Evolutionary conservation across 108 stramenopile species (phyloP).

Genomic region (Pseudonitzschia delicatissima): DNA sequence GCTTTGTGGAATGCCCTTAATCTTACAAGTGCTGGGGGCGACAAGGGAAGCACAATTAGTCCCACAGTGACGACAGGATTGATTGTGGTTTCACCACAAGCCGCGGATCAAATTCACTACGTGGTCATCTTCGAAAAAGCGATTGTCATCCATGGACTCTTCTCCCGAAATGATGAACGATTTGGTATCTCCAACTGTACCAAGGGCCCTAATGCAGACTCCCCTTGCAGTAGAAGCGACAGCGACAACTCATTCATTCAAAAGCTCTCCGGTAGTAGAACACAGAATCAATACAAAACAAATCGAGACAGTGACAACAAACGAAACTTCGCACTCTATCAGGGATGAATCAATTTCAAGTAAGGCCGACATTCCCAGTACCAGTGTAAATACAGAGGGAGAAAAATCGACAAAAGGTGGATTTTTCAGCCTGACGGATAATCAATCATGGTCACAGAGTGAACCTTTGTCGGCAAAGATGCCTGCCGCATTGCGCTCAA

Average conservation of each 20-base stretch:
- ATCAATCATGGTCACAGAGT: not conserved
- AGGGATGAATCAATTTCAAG: not conserved
- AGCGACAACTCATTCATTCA: not conserved
- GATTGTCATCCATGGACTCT: not conserved
- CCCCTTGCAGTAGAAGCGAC: not conserved
- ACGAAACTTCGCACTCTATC: not conserved
- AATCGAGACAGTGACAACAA: too few relatives aligned
- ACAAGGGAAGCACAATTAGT: not conserved
- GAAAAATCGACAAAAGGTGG: conserved; percentile 17
- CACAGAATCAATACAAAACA: not conserved
- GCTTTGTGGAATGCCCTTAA: conserved; percentile 28
- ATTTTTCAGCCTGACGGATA: conserved; percentile 31
- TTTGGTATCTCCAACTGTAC: conserved; percentile 2
- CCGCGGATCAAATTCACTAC: conserved; percentile 23
- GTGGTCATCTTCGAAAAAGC: conserved; percentile 12
- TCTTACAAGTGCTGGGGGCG: conserved; percentile 12
- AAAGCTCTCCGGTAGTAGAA: not conserved
- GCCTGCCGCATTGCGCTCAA: conserved; percentile 2
- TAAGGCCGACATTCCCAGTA: not conserved
- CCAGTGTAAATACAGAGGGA: not conserved
- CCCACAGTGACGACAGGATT: conserved; percentile 20
- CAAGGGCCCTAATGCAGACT: conserved; percentile 6
- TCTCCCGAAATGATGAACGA: not conserved
- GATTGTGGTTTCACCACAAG: conserved; percentile 30
- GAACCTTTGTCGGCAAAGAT: conserved; percentile 3